A percentile compares a stretch with the other conserved stretches of the same genome.
Conservation (phyloP, 805 yeast genomes). For the Wickerhamomyces subpelliculosus region DNA sequence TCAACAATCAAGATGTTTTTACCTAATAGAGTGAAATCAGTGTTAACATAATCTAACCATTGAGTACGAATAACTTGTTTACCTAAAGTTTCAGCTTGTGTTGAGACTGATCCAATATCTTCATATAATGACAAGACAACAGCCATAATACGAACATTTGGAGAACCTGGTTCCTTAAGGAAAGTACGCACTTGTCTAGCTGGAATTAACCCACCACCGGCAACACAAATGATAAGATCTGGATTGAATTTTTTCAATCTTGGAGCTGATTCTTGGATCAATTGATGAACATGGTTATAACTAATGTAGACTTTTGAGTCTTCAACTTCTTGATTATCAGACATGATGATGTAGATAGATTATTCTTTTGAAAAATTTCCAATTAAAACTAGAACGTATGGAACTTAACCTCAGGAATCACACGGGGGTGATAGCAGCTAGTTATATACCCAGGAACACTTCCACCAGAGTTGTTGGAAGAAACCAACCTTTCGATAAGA, state of each 20-base stretch:
- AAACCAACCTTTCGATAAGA: too few relatives aligned
- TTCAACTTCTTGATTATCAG: constrained; percentile 17
- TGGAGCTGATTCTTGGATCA: constrained; percentile 57
- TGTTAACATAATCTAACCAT: constrained; percentile 73
- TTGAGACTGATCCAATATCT: constrained; percentile 58
- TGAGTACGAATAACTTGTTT: constrained; percentile 69
- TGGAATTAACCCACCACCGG: constrained; percentile 97
- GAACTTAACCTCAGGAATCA: too few relatives aligned
- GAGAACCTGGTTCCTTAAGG: constrained; percentile 78
- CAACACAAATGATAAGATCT: constrained; percentile 89
- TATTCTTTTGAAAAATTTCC: neutral
- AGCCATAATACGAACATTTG: constrained; percentile 91
- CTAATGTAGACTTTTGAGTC: constrained; percentile 59
- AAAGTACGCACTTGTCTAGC: constrained; percentile 94
- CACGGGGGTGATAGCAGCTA: too few relatives aligned
- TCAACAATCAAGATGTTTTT: constrained; percentile 70
- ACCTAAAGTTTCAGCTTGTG: constrained; percentile 52
- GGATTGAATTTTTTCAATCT: constrained; percentile 69
- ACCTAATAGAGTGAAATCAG: constrained; percentile 52
- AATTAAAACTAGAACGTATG: too few relatives aligned
- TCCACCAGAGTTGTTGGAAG: too few relatives aligned
- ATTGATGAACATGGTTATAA: constrained; percentile 74
- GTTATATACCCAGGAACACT: too few relatives aligned
- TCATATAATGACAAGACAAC: constrained; percentile 89
- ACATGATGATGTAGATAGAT: constrained; percentile 8